phyloP scores from a whole-genome alignment of 768 basidiomycete species.

The Lyophyllum decastes region DNA sequence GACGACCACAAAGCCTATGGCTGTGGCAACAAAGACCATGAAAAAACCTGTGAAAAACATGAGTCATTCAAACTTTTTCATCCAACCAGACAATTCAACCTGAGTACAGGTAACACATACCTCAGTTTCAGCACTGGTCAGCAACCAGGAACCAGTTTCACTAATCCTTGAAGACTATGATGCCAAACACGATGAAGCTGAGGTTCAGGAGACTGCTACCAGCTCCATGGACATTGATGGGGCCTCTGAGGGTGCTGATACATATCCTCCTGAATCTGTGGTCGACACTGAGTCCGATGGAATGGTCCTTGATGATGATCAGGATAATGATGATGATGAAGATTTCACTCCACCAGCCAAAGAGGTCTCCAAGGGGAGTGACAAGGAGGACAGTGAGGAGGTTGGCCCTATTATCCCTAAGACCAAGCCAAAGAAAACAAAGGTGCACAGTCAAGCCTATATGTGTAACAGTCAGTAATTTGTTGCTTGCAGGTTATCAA shows the following conservation, averaged over 20 bases:
- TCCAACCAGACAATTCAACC: too few species aligned
- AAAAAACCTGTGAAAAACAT: not conserved
- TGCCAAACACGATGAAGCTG: not conserved
- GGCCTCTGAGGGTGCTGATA: not conserved
- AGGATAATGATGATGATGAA: not conserved
- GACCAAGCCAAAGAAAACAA: too few species aligned
- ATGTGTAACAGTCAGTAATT: not conserved
- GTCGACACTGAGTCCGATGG: slow-evolving; percentile 2
- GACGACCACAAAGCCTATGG: not conserved
- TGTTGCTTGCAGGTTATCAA: not conserved
- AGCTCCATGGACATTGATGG: not conserved
- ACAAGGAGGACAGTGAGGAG: too few species aligned
- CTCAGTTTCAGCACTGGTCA: not conserved
- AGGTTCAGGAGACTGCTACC: too few species aligned
- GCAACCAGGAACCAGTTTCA: not conserved
- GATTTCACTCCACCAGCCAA: not conserved
- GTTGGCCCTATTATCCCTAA: too few species aligned
- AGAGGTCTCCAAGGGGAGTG: too few species aligned
- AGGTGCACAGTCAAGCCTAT: too few species aligned
- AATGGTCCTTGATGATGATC: not conserved
- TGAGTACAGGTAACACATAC: too few species aligned
- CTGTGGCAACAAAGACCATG: not conserved
- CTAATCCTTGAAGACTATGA: too few species aligned
- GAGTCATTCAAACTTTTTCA: not conserved
- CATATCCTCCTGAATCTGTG: not conserved